Evolutionary conservation across 2,329 filamentous ascomycete species (phyloP), one percentile per base, ranked within the genome.

Genomic region (Scytalidium lignicola): DNA sequence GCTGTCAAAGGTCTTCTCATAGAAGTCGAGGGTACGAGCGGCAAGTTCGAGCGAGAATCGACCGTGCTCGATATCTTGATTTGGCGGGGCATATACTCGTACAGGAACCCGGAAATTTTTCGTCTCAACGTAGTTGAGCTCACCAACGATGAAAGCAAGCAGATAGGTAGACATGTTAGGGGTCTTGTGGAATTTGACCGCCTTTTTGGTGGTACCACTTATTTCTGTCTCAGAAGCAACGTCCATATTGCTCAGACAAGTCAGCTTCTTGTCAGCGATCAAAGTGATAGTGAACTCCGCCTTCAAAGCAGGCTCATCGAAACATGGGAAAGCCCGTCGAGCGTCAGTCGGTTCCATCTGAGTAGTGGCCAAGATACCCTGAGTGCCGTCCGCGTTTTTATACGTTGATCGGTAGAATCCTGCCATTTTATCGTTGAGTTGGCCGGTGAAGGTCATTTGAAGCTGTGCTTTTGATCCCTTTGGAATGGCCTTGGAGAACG

Each of bases 261-360:
- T 96, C 71, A 95, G 72, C 62, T 89, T 76, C 73, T 95, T 88
- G 69, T 96, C 91, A 4, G 92, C 90, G 60, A 97, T 79, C 58
- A 97, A 77, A 0, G 91, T 96, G 55, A 96, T 83, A 23, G 89
- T 92, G 71, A 95, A 97, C 57, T 87, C 85, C 37, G 92, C 89
- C 76, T 97, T 97, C 59, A 97, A 78, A 21, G 90, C 86, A 22
- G 92, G 92, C 74, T 97, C 93, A 65, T 97, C 92, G 67, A 96
- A 96, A 72, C 92, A 96, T 41, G 92, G 92, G 72, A 97, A 95
- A 6, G 92, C 90, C 60, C 91, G 80, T 61, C 92, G 82, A 54
- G 90, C 91, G 72, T 97, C 92, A 13, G 92, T 96, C 37, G 92
- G 86, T 74, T 97, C 92, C 88, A 97, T 95, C 75, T 97, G 92